phyloP scores from a whole-genome alignment of 1,139 yeast species.

The Eremothecium gossypii region DNA sequence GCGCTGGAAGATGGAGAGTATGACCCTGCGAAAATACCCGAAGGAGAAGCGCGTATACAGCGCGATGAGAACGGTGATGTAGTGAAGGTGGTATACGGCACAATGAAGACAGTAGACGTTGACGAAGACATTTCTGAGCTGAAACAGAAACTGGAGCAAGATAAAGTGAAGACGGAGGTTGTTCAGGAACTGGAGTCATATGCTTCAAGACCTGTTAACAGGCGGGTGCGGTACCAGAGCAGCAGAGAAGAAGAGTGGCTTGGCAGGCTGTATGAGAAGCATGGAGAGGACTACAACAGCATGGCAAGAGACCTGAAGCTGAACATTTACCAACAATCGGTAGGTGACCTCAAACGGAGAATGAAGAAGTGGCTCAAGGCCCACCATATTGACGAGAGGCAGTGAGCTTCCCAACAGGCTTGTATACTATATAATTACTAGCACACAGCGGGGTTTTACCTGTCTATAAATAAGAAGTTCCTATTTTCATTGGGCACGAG shows the following conservation, averaged over 20 bases:
- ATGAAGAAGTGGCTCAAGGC: constrained; percentile 56
- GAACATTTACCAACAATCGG: constrained; percentile 73
- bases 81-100: constrained; percentile 61
- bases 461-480: too few species aligned
- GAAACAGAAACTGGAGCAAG: constrained; percentile 23
- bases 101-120: constrained; percentile 30
- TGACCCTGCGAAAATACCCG: constrained; percentile 49
- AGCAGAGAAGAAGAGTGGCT: constrained; percentile 75
- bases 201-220: constrained; percentile 46
- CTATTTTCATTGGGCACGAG: too few species aligned
- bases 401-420: not conserved
- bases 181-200: constrained; percentile 60
- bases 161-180: constrained; percentile 39
- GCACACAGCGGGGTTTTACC: too few species aligned
- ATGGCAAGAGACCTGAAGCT: constrained; percentile 90
- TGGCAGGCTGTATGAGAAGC: constrained; percentile 50
- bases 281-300: constrained; percentile 80
- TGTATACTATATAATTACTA: too few species aligned
- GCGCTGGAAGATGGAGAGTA: constrained; percentile 35
- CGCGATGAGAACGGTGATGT: constrained; percentile 70
- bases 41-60: constrained; percentile 75
- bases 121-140: constrained; percentile 25
- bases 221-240: constrained; percentile 52
- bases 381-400: constrained; percentile 26
- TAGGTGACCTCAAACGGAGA: constrained; percentile 72